phyloP scores from a whole-genome alignment of 176 grass and related monocot species.

The Ananas comosus region DNA sequence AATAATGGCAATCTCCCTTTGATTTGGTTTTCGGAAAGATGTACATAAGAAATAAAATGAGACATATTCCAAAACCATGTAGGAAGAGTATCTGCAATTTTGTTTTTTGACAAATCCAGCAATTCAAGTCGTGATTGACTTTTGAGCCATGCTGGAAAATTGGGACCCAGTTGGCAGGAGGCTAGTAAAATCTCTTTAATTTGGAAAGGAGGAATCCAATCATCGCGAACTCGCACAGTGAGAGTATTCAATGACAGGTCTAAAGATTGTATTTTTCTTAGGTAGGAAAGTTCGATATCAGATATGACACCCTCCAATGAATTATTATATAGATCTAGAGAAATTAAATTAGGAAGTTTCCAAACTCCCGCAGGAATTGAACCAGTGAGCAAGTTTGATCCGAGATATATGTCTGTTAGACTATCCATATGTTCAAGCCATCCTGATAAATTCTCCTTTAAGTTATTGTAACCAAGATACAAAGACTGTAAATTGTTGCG shows the following conservation, averaged over 20 bases:
- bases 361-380: neutral
- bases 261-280: neutral
- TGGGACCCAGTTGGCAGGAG: conserved; percentile 16
- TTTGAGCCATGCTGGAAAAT: conserved; percentile 30
- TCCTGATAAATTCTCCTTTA: conserved; percentile 12
- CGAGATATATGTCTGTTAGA: neutral
- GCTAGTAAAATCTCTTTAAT: neutral
- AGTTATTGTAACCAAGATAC: neutral
- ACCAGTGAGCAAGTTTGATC: neutral
- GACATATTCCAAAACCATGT: conserved; percentile 28
- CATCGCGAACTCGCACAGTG: neutral
- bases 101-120: conserved; percentile 13
- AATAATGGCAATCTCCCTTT: neutral
- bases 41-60: neutral
- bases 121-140: neutral
- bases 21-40: conserved; percentile 19
- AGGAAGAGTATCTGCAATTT: conserved; percentile 12
- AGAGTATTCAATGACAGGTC: neutral
- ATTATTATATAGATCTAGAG: neutral
- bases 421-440: neutral
- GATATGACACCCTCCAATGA: neutral
- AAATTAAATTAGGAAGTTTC: neutral
- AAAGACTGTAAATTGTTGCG: neutral
- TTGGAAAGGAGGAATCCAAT: conserved; percentile 7
- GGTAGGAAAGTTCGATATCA: neutral